phyloP scores from a whole-genome alignment of 805 yeast species.

The Kodamaea sagamina region DNA sequence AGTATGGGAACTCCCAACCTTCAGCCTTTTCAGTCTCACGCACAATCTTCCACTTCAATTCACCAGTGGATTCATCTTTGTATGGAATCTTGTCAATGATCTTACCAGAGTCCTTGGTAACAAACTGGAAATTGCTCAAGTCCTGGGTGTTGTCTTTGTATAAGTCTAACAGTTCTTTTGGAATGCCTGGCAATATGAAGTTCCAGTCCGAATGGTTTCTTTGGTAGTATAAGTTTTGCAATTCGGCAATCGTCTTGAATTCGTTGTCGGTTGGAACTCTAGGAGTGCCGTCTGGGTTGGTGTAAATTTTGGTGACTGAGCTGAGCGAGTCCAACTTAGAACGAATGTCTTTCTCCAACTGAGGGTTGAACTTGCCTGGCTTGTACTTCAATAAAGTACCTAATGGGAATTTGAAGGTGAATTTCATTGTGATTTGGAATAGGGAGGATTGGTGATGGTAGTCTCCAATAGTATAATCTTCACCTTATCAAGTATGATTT shows the following conservation, averaged over 20 bases:
- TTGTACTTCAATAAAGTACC: constrained; percentile 39
- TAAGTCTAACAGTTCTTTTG: constrained; percentile 54
- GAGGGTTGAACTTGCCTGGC: constrained; percentile 44
- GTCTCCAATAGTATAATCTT: no score
- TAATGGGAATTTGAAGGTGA: constrained; percentile 44
- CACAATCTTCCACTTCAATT: constrained; percentile 74
- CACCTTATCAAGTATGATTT: constrained; percentile 4
- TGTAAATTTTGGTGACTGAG: constrained; percentile 63
- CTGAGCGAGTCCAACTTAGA: constrained; percentile 62
- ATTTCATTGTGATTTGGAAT: constrained; percentile 31
- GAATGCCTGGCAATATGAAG: constrained; percentile 48
- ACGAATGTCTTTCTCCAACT: constrained; percentile 63
- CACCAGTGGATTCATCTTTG: constrained; percentile 76
- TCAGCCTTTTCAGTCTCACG: constrained; percentile 72
- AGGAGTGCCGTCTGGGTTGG: constrained; percentile 74
- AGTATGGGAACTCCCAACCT: constrained; percentile 82
- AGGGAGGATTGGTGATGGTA: not conserved
- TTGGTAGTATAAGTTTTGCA: constrained; percentile 59
- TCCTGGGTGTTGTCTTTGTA: constrained; percentile 63
- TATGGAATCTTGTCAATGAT: constrained; percentile 83
- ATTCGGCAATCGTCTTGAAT: constrained; percentile 69
- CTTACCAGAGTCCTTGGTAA: constrained; percentile 51
- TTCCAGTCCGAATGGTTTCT: constrained; percentile 57
- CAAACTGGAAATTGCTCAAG: constrained; percentile 55
- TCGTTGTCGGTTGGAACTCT: constrained; percentile 70